Evolutionary conservation across 2,329 filamentous ascomycete species (phyloP).

Genomic region (Fusarium burgessii): DNA sequence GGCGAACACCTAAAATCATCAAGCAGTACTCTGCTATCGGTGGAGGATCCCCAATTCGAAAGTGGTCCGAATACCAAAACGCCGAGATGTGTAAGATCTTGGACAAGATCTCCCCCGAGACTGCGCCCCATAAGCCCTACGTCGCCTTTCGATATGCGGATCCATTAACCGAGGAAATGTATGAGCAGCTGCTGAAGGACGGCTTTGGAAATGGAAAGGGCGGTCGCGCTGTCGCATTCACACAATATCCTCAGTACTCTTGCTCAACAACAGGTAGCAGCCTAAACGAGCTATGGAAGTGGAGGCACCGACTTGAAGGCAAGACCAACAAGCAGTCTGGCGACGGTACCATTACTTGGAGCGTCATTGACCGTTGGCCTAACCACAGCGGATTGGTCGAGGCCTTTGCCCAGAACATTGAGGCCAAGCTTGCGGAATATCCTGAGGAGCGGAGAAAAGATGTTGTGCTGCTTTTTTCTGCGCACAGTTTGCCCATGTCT

Average conservation of each 20-base stretch:
- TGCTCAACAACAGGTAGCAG: slow-evolving; percentile 98
- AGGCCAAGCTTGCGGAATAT: slow-evolving; percentile 85
- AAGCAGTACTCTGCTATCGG: slow-evolving; percentile 96
- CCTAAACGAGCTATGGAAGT: slow-evolving; percentile 98
- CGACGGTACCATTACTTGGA: slow-evolving; percentile 87
- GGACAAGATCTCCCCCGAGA: slow-evolving; percentile 90
- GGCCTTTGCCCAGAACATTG: slow-evolving; percentile 92
- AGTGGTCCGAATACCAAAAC: slow-evolving; percentile 97
- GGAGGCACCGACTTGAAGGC: slow-evolving; percentile 88
- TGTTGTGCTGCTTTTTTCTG: slow-evolving; percentile 91
- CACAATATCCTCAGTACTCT: slow-evolving; percentile 98
- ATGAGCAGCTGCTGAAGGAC: slow-evolving; percentile 82
- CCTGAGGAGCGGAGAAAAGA: slow-evolving; percentile 82
- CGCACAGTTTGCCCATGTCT: slow-evolving; percentile 95
- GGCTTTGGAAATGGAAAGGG: slow-evolving; percentile 91
- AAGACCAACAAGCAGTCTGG: slow-evolving; percentile 67
- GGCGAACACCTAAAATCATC: slow-evolving; percentile 94
- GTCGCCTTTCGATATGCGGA: slow-evolving; percentile 96
- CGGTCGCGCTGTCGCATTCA: slow-evolving; percentile 96
- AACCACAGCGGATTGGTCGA: slow-evolving; percentile 90
- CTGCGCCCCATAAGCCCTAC: slow-evolving; percentile 96
- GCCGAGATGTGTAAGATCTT: slow-evolving; percentile 97
- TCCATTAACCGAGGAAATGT: slow-evolving; percentile 95
- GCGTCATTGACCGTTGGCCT: slow-evolving; percentile 97
- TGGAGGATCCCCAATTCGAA: slow-evolving; percentile 96